phyloP scores from a whole-genome alignment of 805 yeast species.

The Saccharomycopsis schoenii region DNA sequence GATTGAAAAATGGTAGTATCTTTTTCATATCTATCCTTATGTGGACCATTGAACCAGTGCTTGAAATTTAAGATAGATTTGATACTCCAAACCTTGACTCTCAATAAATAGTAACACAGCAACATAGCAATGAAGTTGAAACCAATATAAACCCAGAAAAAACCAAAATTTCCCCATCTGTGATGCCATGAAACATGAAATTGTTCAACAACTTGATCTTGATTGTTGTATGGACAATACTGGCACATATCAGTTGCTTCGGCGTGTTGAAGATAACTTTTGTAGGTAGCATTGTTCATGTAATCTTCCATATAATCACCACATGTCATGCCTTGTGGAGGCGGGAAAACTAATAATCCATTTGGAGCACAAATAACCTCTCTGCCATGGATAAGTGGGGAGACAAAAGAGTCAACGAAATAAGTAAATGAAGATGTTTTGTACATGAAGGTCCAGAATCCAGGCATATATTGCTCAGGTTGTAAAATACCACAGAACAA shows the following conservation, averaged over 20 bases:
- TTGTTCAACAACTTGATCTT: conserved; percentile 25
- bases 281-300: conserved; percentile 26
- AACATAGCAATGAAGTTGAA: conserved; percentile 35
- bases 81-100: conserved; percentile 30
- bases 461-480: conserved; percentile 34
- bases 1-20: conserved; percentile 34
- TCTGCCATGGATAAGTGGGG: conserved; percentile 32
- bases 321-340: conserved; percentile 42
- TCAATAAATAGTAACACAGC: conserved; percentile 27
- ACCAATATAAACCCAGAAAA: conserved; percentile 35
- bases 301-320: conserved; percentile 31
- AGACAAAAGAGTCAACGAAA: conserved; percentile 34
- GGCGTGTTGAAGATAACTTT: conserved; percentile 38
- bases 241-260: conserved; percentile 31
- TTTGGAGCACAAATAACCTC: conserved; percentile 28
- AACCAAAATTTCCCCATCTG: conserved; percentile 62
- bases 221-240: conserved; percentile 30
- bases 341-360: conserved; percentile 31
- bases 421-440: conserved; percentile 39
- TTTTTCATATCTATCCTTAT: conserved; percentile 38
- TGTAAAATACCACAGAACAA: conserved; percentile 35
- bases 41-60: conserved; percentile 34
- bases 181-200: conserved; percentile 32
- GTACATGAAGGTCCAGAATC: conserved; percentile 41
- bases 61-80: conserved; percentile 28